Conservation (phyloP, 139 green algal species). For the Chlorella vulgaris region DNA sequence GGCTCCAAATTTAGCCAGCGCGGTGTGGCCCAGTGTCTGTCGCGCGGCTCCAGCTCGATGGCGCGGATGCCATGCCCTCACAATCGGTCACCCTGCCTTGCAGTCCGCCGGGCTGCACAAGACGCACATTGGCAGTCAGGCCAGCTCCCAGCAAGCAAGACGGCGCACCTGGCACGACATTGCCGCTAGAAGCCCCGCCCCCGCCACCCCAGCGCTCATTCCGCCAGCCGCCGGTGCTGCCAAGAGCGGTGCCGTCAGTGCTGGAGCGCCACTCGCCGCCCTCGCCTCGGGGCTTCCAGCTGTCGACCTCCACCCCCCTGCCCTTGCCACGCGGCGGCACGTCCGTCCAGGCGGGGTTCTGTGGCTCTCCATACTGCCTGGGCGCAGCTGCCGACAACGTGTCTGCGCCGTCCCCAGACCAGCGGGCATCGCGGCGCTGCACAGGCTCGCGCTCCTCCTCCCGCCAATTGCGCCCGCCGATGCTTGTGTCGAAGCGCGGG, state of each 20-base stretch:
- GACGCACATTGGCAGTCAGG: too few species aligned
- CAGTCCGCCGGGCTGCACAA: too few species aligned
- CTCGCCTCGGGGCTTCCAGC: conserved; percentile 23
- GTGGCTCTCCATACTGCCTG: conserved; percentile 3
- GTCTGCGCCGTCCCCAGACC: conserved; percentile 3
- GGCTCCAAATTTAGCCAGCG: neutral
- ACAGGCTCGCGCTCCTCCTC: conserved; percentile 35
- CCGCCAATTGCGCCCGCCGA: conserved; percentile 5
- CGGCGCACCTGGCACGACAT: too few species aligned
- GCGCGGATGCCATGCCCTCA: too few species aligned
- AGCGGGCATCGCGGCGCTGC: neutral
- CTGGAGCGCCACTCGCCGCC: conserved; percentile 14
- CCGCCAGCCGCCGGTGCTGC: conserved; percentile 23
- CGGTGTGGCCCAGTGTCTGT: too few species aligned
- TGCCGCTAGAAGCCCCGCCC: neutral
- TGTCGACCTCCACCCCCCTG: conserved; percentile 18
- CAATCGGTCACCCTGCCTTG: too few species aligned
- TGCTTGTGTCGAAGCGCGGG: conserved; percentile 37
- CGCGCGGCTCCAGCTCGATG: too few species aligned
- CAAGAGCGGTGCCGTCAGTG: neutral
- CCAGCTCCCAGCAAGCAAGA: too few species aligned
- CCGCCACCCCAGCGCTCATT: conserved; percentile 38
- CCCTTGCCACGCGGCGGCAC: neutral
- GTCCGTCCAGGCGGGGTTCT: conserved; percentile 27
- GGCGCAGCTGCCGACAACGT: neutral